Base-by-base conservation (phyloP, 2,329 filamentous ascomycete genomes). In the Penicillium olsonii region DNA sequence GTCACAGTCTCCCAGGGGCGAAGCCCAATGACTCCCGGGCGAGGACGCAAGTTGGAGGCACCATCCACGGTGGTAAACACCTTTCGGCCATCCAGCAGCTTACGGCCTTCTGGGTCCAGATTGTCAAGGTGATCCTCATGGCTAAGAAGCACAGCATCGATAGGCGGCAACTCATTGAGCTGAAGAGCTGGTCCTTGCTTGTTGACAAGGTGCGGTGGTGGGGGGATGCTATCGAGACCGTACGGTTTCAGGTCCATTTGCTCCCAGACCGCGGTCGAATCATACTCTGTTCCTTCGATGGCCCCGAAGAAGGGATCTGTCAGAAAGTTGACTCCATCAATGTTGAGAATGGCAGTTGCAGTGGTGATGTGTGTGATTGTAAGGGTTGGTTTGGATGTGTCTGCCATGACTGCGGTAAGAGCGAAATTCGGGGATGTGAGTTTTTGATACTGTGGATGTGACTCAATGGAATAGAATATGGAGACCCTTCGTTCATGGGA, bases 121-220 rank as follows among this genome's bases (percentile, higher is more conserved):
- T 79, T 79, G 53, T 79, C 77, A 0, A 67, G 64, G 50, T 79
- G 77, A 58, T 79, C 74, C 54, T 79, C 77, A 48, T 80, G 77
- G 57, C 73, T 77, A 9, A 79, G 68, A 1, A 79, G 67, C 4
- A 79, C 65, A 19, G 69, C 76, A 44, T 78, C 75, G 50, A 79
- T 76, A 22, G 63, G 63, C 0, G 77, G 77, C 0, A 78, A 65
- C 0, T 73, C 49, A 1, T 67, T 50, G 0, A 78, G 61, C 0
- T 52, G 45, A 0, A 77, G 53, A 0, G 72, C 73, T 0, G 75
- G 72, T 1, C 56, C 52, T 31, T 69, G 61, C 19, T 62, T 56
- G 40, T 59, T 68, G n/a, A 61, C n/a, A 12, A 75, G 63, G 1
- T 37, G 57, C 37, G 0, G 68, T 66, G 7, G 68, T 69, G 15